These are phyloP conservation scores for Stramenopiles sp. DNA, from an alignment of 352 stramenopile species.

Conservation along the genomic window DNA sequence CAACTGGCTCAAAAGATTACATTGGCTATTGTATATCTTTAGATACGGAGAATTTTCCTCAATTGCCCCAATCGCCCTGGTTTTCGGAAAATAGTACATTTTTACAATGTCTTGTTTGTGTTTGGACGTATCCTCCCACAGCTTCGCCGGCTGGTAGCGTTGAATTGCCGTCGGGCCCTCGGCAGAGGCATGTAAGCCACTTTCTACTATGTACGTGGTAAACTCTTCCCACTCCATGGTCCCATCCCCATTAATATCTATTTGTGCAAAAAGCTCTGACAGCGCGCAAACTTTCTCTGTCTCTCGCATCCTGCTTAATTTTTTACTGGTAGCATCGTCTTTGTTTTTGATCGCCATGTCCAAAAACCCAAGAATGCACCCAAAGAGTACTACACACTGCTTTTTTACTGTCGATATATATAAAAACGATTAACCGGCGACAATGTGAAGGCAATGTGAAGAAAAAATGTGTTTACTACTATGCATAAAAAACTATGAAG, in stretches of 20 bases:
- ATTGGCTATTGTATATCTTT: slow-evolving; percentile 54
- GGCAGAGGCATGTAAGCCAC: slow-evolving; percentile 26
- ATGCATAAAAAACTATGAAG: too few relatives aligned
- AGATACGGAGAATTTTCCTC: slow-evolving; percentile 47
- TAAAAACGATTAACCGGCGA: too few relatives aligned
- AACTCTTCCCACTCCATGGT: slow-evolving; percentile 78
- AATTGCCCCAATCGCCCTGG: slow-evolving; percentile 41
- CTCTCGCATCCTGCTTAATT: slow-evolving; percentile 40
- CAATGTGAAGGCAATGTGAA: too few relatives aligned
- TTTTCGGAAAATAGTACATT: slow-evolving; percentile 53
- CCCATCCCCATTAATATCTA: slow-evolving; percentile 66
- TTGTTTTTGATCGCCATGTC: too few relatives aligned
- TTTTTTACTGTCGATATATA: too few relatives aligned
- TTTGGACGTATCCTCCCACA: slow-evolving; percentile 54
- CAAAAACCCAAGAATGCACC: too few relatives aligned
- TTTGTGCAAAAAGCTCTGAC: slow-evolving; percentile 64
- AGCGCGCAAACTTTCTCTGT: slow-evolving; percentile 12
- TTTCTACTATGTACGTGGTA: slow-evolving; percentile 67
- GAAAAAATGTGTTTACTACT: too few relatives aligned
- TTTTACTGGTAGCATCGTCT: slow-evolving; percentile 37
- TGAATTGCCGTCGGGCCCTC: too few relatives aligned
- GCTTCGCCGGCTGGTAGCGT: slow-evolving; percentile 42
- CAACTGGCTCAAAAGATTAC: slow-evolving; percentile 41
- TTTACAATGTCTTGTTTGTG: slow-evolving; percentile 54
- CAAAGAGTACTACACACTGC: too few relatives aligned